phyloP scores from a whole-genome alignment of 108 stramenopile species.

The Fistulifera pelliculosa region DNA sequence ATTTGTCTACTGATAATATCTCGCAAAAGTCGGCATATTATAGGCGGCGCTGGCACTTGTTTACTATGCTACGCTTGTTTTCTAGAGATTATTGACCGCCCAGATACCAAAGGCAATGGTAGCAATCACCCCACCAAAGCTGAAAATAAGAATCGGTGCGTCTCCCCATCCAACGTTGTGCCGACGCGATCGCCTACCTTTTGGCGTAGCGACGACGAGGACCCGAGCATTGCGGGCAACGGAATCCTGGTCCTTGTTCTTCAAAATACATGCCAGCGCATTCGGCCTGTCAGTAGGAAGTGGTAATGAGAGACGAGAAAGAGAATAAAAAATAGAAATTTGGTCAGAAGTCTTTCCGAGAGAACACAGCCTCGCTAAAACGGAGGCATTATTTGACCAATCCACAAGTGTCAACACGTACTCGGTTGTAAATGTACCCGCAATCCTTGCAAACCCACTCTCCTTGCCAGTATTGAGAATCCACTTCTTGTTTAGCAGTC shows the following conservation, averaged over 20 bases:
- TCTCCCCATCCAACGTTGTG: conserved; percentile 95
- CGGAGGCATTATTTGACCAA: not conserved
- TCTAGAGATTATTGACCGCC: conserved; percentile 83
- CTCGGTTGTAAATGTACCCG: conserved; percentile 93
- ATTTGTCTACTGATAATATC: no score
- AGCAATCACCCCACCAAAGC: conserved; percentile 82
- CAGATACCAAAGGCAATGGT: conserved; percentile 88
- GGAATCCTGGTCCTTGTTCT: conserved; percentile 88
- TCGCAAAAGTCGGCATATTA: no score
- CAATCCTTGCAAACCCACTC: conserved; percentile 99
- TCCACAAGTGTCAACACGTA: no score
- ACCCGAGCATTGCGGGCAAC: conserved; percentile 95
- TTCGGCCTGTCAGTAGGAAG: conserved; percentile 51
- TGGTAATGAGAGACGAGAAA: not conserved
- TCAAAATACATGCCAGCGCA: conserved; percentile 93
- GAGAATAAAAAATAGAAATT: not conserved
- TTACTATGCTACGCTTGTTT: no score
- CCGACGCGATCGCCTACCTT: conserved; percentile 94
- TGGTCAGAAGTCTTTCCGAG: no score
- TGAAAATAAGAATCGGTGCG: conserved; percentile 89
- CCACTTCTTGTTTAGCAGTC: conserved; percentile 49
- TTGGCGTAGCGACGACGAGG: conserved; percentile 96
- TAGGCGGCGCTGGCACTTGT: no score
- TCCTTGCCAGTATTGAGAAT: conserved; percentile 83
- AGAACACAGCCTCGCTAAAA: not conserved